Evolutionary conservation across 257 asterid species (phyloP).

Genomic region (Gardenia jasminoides): DNA sequence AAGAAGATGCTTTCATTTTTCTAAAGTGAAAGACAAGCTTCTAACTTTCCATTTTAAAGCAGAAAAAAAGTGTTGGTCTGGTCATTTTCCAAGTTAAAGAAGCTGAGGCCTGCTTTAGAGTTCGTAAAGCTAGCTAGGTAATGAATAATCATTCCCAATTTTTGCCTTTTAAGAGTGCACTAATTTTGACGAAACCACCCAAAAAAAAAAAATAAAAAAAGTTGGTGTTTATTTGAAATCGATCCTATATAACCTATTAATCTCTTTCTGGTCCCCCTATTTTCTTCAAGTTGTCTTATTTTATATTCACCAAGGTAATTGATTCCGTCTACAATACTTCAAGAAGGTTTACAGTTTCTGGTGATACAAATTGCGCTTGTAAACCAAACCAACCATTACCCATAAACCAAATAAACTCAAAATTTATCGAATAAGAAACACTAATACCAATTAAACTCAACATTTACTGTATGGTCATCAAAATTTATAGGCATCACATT

Average conservation of each 20-base stretch:
- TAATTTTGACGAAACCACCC: background rate
- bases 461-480: background rate
- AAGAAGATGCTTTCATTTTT: constrained; percentile 9
- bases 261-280: background rate
- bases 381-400: no score
- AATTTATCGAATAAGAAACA: background rate
- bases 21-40: background rate
- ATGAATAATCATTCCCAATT: background rate
- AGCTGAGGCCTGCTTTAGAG: constrained; percentile 19
- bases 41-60: constrained; percentile 3
- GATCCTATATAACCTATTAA: background rate
- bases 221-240: background rate
- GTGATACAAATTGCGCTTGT: background rate
- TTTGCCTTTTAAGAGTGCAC: constrained; percentile 1
- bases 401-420: background rate
- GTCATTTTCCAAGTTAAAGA: constrained; percentile 7
- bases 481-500: no score
- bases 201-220: no score
- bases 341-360: background rate
- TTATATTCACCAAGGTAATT: background rate
- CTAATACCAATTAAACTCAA: background rate
- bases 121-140: constrained; percentile 15
- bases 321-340: background rate
- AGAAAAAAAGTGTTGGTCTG: background rate
- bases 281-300: background rate